phyloP scores from a whole-genome alignment of 2,329 filamentous ascomycete species.

The Botryotinia globosa region DNA sequence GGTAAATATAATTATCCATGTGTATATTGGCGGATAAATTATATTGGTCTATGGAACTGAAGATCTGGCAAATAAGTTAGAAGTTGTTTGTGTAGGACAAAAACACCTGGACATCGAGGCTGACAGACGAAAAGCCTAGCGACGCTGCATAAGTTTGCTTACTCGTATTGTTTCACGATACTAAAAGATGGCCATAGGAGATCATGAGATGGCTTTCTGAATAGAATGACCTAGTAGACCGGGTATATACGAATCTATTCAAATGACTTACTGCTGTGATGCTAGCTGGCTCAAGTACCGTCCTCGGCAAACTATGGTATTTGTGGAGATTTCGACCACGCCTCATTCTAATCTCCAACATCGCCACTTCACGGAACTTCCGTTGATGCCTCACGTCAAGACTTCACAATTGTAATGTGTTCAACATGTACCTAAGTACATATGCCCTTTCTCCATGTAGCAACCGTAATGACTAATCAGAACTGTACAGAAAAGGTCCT shows the following conservation, averaged over 20 bases:
- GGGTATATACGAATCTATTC: not conserved
- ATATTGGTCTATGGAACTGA: not conserved
- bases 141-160: constrained; percentile 2
- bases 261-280: not conserved
- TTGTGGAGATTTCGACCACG: not conserved
- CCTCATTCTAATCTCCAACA: not conserved
- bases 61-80: not conserved
- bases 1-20: not conserved
- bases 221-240: not conserved
- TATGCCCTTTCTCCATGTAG: not conserved
- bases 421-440: no score
- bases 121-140: not conserved
- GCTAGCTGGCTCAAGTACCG: not conserved
- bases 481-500: not conserved
- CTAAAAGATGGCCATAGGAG: not conserved
- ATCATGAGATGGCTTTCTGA: not conserved
- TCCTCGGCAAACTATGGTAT: not conserved
- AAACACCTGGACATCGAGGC: not conserved
- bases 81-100: constrained; percentile 5
- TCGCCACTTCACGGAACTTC: no score
- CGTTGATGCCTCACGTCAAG: not conserved
- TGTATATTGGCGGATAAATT: not conserved
- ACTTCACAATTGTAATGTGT: not conserved
- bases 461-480: no score
- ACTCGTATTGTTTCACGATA: not conserved